phyloP scores from a whole-genome alignment of 768 basidiomycete species.

The Gymnopilus dilepis region DNA sequence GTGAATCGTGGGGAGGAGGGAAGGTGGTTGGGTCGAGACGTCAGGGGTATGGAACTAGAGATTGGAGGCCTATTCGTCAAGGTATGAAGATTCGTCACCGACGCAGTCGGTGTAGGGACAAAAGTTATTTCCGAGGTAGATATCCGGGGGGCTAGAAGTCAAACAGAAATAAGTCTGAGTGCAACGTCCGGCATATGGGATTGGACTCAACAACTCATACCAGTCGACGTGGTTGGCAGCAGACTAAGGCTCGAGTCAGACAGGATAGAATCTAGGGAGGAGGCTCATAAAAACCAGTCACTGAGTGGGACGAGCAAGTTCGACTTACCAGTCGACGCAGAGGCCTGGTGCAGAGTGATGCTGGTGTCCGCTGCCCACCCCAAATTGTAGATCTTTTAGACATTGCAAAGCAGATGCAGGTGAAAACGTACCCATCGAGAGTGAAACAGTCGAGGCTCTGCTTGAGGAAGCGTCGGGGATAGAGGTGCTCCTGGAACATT shows the following conservation, averaged over 20 bases:
- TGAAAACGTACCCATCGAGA: slow-evolving; percentile 18
- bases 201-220: too few species aligned
- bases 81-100: too few species aligned
- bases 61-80: too few species aligned
- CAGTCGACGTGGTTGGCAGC: too few species aligned
- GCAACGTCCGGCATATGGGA: too few species aligned
- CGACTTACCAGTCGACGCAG: slow-evolving; percentile 19
- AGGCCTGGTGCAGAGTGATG: slow-evolving; percentile 6
- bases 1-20: not conserved
- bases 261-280: slow-evolving; percentile 1
- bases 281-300: too few species aligned
- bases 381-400: slow-evolving; percentile 17
- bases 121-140: too few species aligned
- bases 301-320: not conserved
- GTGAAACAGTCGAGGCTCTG: slow-evolving; percentile 19
- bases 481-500: not conserved
- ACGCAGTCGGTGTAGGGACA: too few species aligned
- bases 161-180: too few species aligned
- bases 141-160: too few species aligned
- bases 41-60: too few species aligned
- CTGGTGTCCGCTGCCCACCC: slow-evolving; percentile 14
- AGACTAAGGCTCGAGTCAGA: slow-evolving; percentile 8
- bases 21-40: too few species aligned
- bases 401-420: not conserved
- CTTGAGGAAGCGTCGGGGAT: slow-evolving; percentile 9